Conservation (phyloP, 2,329 filamentous ascomycete genomes). For the Fusarium napiforme region DNA sequence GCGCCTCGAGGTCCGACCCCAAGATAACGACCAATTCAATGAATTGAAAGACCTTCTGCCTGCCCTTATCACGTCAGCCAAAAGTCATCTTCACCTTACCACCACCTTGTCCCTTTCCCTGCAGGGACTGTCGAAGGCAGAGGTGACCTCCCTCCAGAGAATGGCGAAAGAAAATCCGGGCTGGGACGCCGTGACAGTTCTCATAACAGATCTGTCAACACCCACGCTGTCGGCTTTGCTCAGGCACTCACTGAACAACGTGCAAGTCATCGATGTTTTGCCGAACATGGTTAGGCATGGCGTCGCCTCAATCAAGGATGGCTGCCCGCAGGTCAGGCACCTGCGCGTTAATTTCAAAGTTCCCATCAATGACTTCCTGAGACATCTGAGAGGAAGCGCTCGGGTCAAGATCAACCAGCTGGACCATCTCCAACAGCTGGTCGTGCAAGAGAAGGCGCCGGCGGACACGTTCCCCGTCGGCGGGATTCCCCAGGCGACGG, state of each 20-base stretch:
- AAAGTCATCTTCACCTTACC: accelerated
- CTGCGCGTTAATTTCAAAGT: accelerated
- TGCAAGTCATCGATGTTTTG: neutral
- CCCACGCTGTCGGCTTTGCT: accelerated
- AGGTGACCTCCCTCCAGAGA: neutral
- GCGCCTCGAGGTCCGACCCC: neutral
- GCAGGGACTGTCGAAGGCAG: accelerated
- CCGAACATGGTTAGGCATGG: neutral
- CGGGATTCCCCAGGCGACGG: neutral
- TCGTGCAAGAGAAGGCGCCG: neutral
- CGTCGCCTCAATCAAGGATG: neutral
- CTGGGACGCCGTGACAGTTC: neutral
- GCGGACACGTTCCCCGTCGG: neutral
- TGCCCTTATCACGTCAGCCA: accelerated
- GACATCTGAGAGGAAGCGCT: accelerated
- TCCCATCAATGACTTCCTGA: accelerated
- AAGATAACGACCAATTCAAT: accelerated
- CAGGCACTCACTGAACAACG: accelerated
- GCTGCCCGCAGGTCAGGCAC: neutral
- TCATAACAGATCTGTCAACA: accelerated
- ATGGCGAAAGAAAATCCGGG: neutral
- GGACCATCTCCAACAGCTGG: accelerated
- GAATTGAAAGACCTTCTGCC: neutral
- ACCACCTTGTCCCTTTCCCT: neutral
- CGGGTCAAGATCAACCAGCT: neutral